Conservation (phyloP, 495 filamentous ascomycete genomes). For the Talaromyces thailandensis region DNA sequence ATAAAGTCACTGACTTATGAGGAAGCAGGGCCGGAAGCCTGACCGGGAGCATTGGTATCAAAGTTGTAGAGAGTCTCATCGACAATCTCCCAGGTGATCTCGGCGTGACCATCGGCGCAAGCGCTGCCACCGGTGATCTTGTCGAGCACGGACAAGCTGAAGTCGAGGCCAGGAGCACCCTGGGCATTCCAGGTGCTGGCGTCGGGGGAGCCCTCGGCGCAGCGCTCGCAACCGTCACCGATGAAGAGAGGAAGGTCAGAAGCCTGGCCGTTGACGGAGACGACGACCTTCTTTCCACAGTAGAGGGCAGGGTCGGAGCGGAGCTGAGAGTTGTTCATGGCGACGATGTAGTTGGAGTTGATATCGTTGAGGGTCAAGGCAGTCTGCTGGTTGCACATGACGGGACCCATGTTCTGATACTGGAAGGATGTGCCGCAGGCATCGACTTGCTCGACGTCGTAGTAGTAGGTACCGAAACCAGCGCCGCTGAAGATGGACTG, state of each 20-base stretch:
- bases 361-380: conserved; percentile 9
- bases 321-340: conserved; percentile 11
- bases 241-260: conserved; percentile 11
- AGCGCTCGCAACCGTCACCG: conserved; percentile 11
- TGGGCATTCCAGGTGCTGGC: conserved; percentile 9
- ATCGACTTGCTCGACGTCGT: conserved; percentile 9
- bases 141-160: conserved; percentile 11
- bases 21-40: background rate
- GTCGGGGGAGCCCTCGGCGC: conserved; percentile 4
- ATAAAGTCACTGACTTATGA: background rate
- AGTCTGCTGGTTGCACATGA: conserved; percentile 9
- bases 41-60: conserved; percentile 2
- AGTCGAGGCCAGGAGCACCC: conserved; percentile 9
- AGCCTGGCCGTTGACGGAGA: conserved; percentile 10
- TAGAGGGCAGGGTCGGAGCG: conserved; percentile 6
- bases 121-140: conserved; percentile 8
- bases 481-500: conserved; percentile 1
- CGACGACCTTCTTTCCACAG: conserved; percentile 13
- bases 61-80: conserved; percentile 11
- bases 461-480: conserved; percentile 13
- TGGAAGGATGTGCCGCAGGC: conserved; percentile 10
- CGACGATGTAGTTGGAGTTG: conserved; percentile 11
- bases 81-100: conserved; percentile 12
- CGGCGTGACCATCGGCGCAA: conserved; percentile 8
- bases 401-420: conserved; percentile 8